These are phyloP conservation scores for Mollisia scopiformis DNA, from an alignment of 2,329 filamentous ascomycete species.

Conservation along the genomic window DNA sequence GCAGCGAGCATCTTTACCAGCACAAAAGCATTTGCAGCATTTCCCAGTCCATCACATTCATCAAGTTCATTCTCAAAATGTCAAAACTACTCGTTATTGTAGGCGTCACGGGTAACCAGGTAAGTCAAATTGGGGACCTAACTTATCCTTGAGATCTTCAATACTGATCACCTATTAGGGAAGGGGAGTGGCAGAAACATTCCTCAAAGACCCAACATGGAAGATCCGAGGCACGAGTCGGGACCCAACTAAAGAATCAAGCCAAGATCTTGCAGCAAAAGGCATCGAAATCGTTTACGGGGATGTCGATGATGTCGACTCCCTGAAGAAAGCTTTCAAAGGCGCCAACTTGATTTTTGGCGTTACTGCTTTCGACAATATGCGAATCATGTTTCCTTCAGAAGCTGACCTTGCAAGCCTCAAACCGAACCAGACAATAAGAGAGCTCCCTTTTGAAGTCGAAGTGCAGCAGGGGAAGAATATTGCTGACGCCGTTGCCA, in stretches of 20 bases:
- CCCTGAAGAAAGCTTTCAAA: constrained; percentile 37
- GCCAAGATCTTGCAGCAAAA: constrained; percentile 41
- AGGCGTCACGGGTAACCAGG: constrained; percentile 13
- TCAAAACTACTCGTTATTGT: constrained; percentile 11
- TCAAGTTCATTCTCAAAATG: constrained; percentile 1
- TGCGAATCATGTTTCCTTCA: constrained; percentile 6
- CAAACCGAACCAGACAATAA: constrained; percentile 37
- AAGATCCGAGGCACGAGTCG: constrained; percentile 52
- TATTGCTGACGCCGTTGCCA: constrained; percentile 51
- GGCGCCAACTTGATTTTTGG: constrained; percentile 43
- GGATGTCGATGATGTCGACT: constrained; percentile 27
- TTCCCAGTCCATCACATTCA: too few species aligned
- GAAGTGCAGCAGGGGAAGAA: constrained; percentile 57
- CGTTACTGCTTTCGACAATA: constrained; percentile 38
- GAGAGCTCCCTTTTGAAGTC: constrained; percentile 41
- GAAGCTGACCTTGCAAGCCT: constrained; percentile 25
- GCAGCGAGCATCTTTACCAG: too few species aligned
- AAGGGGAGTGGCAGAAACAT: constrained; percentile 47
- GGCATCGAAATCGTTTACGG: constrained; percentile 48
- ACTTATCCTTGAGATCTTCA: background rate
- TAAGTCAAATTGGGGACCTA: background rate
- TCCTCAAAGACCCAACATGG: constrained; percentile 48
- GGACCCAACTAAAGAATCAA: constrained; percentile 43
- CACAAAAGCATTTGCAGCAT: too few species aligned
- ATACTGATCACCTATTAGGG: constrained; percentile 38